phyloP scores from a whole-genome alignment of 169 alveolate species.

The Plasmodium coatneyi region DNA sequence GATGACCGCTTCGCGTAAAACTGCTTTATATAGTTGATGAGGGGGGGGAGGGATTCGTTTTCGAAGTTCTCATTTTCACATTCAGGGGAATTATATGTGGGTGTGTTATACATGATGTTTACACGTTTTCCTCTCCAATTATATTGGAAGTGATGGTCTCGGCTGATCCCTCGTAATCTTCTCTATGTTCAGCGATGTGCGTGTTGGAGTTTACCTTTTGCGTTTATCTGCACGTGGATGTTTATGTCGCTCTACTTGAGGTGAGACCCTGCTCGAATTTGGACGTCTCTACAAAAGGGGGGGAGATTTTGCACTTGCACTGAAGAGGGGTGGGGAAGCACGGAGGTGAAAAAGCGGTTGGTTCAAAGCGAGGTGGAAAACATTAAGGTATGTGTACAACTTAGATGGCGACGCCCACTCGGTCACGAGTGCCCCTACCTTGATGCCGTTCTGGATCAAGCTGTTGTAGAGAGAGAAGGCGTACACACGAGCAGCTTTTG shows the following conservation, averaged over 20 bases:
- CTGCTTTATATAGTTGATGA: constrained; percentile 61
- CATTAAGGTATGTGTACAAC: not conserved
- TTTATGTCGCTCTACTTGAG: constrained; percentile 42
- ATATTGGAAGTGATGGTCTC: constrained; percentile 6
- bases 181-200: not conserved
- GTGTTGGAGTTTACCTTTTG: constrained; percentile 38
- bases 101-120: constrained; percentile 41
- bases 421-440: not conserved
- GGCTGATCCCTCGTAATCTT: constrained; percentile 23
- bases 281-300: constrained; percentile 48
- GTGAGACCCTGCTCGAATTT: constrained; percentile 55
- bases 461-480: constrained; percentile 61
- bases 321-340: not conserved
- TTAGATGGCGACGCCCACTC: not conserved
- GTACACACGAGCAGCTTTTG: constrained; percentile 25
- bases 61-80: constrained; percentile 66
- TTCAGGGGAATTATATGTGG: constrained; percentile 30
- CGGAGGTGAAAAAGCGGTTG: not conserved
- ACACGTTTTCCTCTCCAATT: constrained; percentile 9
- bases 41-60: constrained; percentile 28
- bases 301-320: constrained; percentile 67
- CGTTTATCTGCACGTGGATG: constrained; percentile 63
- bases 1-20: constrained; percentile 22
- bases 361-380: not conserved
- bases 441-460: constrained; percentile 34